Evolutionary conservation across 352 stramenopile genomes (phyloP).

Genomic region (Halophytophthora polymorphica): DNA sequence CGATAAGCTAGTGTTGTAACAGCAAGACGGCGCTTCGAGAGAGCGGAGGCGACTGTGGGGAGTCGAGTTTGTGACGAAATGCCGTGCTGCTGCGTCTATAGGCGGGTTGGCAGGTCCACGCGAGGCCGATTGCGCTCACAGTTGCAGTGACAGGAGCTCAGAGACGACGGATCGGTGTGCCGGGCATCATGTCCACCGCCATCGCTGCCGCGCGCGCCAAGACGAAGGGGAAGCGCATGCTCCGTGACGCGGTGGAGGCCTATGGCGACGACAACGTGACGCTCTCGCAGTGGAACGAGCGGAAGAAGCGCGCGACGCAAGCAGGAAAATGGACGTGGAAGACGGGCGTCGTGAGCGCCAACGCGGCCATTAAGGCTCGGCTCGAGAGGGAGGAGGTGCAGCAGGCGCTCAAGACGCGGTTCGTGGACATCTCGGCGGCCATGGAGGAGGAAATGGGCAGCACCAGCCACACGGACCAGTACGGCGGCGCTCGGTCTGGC

Average conservation of each 20-base stretch:
- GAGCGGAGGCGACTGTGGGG: too few relatives aligned
- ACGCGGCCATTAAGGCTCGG: slow-evolving; percentile 33
- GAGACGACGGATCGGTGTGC: too few relatives aligned
- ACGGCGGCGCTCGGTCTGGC: slow-evolving; percentile 12
- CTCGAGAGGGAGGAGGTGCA: slow-evolving; percentile 33
- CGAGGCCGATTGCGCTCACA: too few relatives aligned
- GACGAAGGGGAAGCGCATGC: slow-evolving; percentile 65
- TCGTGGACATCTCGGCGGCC: slow-evolving; percentile 29
- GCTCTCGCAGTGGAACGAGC: slow-evolving; percentile 51
- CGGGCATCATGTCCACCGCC: slow-evolving; percentile 75
- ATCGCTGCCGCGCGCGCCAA: slow-evolving; percentile 57
- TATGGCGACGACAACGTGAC: slow-evolving; percentile 49
- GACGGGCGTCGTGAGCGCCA: slow-evolving; percentile 25
- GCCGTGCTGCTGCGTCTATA: too few relatives aligned
- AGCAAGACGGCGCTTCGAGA: too few relatives aligned
- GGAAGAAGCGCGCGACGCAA: slow-evolving; percentile 33
- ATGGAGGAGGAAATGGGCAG: slow-evolving; percentile 40
- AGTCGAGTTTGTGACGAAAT: background rate
- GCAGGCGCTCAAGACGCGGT: slow-evolving; percentile 26
- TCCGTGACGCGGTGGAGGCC: slow-evolving; percentile 51
- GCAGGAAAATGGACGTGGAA: slow-evolving; percentile 53
- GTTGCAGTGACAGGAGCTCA: too few relatives aligned
- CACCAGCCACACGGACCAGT: slow-evolving; percentile 16
- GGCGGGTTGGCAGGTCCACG: too few relatives aligned
- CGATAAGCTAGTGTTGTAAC: too few relatives aligned